Percentiles rank a stretch among this genome's conserved stretches.
These are phyloP conservation scores for Aphanomyces invadans DNA, from an alignment of 352 stramenopile genomes.

Conservation along the genomic window DNA sequence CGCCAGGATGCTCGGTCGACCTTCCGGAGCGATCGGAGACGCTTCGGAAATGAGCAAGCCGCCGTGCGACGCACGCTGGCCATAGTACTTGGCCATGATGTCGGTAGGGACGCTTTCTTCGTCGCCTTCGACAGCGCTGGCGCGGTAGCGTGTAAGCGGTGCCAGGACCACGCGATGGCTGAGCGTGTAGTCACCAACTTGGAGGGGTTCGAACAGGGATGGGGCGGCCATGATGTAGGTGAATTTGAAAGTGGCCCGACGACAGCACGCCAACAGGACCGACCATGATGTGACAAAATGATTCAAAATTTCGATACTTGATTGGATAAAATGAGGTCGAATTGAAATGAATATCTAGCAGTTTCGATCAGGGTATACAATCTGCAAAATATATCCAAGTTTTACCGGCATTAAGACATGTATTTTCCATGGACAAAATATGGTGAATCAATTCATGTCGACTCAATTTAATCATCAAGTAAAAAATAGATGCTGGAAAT, in stretches of 20 bases:
- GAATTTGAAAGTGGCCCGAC: conserved; percentile 1
- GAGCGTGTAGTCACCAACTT: conserved; percentile 24
- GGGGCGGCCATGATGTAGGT: conserved; percentile 1
- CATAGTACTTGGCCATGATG: conserved; percentile 51
- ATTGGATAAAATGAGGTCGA: too few species aligned
- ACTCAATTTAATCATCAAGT: too few species aligned
- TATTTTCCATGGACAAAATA: too few species aligned
- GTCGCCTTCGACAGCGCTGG: conserved; percentile 30
- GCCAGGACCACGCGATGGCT: conserved; percentile 55
- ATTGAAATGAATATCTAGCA: too few species aligned
- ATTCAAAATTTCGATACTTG: too few species aligned
- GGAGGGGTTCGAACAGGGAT: conserved; percentile 11
- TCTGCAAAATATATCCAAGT: too few species aligned
- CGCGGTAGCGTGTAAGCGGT: conserved; percentile 36
- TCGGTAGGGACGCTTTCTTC: conserved; percentile 33
- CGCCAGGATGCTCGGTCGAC: conserved; percentile 23
- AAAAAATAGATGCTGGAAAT: too few species aligned
- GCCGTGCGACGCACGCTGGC: conserved; percentile 41
- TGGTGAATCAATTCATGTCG: too few species aligned
- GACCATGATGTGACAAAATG: too few species aligned
- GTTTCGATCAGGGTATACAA: too few species aligned
- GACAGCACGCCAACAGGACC: too few species aligned
- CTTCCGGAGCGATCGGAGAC: conserved; percentile 36
- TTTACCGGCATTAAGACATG: too few species aligned
- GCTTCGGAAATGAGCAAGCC: conserved; percentile 58